Conservation (phyloP, 2,329 filamentous ascomycete genomes). For the Penicillium sp. region DNA sequence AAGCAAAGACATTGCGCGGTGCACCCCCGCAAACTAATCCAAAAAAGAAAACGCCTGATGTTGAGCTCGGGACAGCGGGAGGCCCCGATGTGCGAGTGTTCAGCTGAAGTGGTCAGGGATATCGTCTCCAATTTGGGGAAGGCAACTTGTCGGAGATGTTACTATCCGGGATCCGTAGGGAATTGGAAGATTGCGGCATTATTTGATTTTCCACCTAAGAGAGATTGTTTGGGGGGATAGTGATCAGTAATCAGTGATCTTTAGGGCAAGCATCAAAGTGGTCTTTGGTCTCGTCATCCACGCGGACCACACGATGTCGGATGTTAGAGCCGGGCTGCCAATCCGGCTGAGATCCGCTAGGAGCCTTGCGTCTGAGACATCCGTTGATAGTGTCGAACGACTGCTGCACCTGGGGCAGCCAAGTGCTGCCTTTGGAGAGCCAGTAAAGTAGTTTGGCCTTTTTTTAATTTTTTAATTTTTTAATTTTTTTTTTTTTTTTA, state of each 20-base stretch:
- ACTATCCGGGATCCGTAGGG: not conserved
- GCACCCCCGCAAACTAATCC: slow-evolving; percentile 19
- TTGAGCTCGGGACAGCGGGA: slow-evolving; percentile 13
- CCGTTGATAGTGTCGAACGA: slow-evolving; percentile 19
- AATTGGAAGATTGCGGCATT: no score
- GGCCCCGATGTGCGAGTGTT: slow-evolving; percentile 6
- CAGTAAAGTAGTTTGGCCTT: slow-evolving; percentile 8
- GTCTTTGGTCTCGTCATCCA: slow-evolving; percentile 3
- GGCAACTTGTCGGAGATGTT: not conserved
- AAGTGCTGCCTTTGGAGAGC: slow-evolving; percentile 6
- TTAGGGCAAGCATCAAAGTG: not conserved
- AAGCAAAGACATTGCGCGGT: slow-evolving; percentile 10
- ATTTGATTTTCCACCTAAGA: no score
- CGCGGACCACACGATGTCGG: slow-evolving; percentile 15
- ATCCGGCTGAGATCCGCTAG: slow-evolving; percentile 19
- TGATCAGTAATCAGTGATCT: no score
- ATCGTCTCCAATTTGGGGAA: no score
- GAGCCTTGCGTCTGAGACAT: slow-evolving; percentile 22
- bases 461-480: no score
- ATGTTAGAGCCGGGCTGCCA: slow-evolving; percentile 12
- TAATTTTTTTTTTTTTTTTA: no score
- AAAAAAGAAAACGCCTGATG: not conserved
- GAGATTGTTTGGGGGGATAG: no score
- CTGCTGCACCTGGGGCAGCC: slow-evolving; percentile 14
- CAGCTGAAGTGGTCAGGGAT: no score